Evolutionary conservation across 192 early-diverging fungal species (phyloP).

Genomic region (Coemansia nantahalensis): DNA sequence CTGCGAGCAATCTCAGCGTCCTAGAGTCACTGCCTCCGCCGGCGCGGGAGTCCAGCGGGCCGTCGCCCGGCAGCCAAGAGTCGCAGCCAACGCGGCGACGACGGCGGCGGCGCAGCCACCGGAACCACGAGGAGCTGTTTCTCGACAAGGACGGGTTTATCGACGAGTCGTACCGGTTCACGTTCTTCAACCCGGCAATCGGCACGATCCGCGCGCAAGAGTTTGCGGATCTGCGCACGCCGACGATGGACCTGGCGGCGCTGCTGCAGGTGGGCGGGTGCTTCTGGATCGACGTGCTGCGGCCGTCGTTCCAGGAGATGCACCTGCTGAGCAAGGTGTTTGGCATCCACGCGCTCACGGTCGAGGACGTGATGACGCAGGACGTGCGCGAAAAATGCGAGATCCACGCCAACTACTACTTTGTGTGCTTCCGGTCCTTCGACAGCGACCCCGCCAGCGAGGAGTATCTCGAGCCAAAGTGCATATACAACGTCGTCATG

Average conservation of each 20-base stretch:
- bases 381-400: constrained; percentile 94
- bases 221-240: constrained; percentile 54
- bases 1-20: neutral
- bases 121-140: constrained; percentile 50
- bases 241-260: constrained; percentile 34
- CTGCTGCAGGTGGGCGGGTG: constrained; percentile 53
- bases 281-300: constrained; percentile 77
- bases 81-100: neutral
- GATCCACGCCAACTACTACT: constrained; percentile 73
- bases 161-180: constrained; percentile 62
- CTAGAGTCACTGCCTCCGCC: too few species aligned
- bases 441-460: constrained; percentile 63
- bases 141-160: constrained; percentile 53
- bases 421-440: constrained; percentile 84
- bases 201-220: constrained; percentile 63
- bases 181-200: constrained; percentile 64
- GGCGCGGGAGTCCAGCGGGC: neutral
- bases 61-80: too few species aligned
- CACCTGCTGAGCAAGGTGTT: constrained; percentile 63
- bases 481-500: constrained; percentile 66
- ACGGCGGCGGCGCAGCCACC: constrained; percentile 12
- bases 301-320: constrained; percentile 66
- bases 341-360: constrained; percentile 74
- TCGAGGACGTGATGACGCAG: constrained; percentile 90
- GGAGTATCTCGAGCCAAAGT: constrained; percentile 63